Evolutionary conservation across 179 eudicot species (phyloP).

Genomic region (Beta corolliflora): DNA sequence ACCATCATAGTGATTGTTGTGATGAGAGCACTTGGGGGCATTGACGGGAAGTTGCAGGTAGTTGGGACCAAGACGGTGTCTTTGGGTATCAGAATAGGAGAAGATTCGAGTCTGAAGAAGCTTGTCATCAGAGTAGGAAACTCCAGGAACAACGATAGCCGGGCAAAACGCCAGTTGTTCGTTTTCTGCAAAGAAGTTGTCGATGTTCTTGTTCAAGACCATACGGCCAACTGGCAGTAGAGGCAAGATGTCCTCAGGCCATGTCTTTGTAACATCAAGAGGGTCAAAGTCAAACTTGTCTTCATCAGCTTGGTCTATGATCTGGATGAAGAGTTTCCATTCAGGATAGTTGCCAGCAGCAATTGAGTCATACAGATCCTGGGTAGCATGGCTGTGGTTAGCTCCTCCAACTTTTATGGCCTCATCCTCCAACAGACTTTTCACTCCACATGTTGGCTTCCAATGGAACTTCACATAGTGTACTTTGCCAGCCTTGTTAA

Average conservation of each 20-base stretch:
- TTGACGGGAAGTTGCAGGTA: conserved; percentile 51
- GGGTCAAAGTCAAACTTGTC: conserved; percentile 58
- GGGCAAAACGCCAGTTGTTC: conserved; percentile 55
- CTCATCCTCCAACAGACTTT: conserved; percentile 47
- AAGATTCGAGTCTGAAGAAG: conserved; percentile 50
- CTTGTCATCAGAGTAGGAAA: conserved; percentile 55
- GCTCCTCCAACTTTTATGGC: conserved; percentile 47
- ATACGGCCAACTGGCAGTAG: conserved; percentile 50
- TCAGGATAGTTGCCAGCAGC: conserved; percentile 55
- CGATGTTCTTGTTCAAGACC: conserved; percentile 55
- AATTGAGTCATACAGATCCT: conserved; percentile 50
- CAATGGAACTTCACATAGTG: conserved; percentile 54
- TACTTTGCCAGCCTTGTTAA: conserved; percentile 49
- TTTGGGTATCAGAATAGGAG: conserved; percentile 50
- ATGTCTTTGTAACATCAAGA: conserved; percentile 51
- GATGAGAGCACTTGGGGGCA: conserved; percentile 53
- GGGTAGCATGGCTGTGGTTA: conserved; percentile 57
- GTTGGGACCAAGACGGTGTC: conserved; percentile 57
- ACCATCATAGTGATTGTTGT: conserved; percentile 54
- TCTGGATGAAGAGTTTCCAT: conserved; percentile 48
- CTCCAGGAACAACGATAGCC: conserved; percentile 47
- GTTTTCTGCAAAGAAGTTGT: conserved; percentile 54
- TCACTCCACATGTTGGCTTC: conserved; percentile 58
- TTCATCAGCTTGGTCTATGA: conserved; percentile 46
- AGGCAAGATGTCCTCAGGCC: conserved; percentile 57